phyloP scores from a whole-genome alignment of 192 early-diverging fungal genomes.

The Coemansia sp. region DNA sequence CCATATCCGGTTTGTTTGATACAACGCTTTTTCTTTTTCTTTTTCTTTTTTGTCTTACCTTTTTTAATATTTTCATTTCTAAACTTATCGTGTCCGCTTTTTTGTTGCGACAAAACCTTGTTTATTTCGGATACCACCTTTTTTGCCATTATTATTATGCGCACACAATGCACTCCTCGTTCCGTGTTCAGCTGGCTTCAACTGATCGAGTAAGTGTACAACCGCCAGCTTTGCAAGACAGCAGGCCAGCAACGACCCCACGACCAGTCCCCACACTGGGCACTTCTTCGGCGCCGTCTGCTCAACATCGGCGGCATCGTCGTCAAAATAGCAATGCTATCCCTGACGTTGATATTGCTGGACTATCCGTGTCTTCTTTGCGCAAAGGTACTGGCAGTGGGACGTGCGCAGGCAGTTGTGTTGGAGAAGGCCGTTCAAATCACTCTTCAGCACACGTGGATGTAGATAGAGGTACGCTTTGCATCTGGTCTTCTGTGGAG shows the following conservation, averaged over 20 bases:
- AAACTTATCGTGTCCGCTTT: not conserved
- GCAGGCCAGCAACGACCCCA: slow-evolving; percentile 10
- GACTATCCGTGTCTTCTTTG: not conserved
- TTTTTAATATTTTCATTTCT: not conserved
- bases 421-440: not conserved
- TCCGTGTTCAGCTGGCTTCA: slow-evolving; percentile 55
- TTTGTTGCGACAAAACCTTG: not conserved
- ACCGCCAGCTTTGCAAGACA: slow-evolving; percentile 10
- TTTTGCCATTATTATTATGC: slow-evolving; percentile 31
- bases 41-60: slow-evolving; percentile 2
- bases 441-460: not conserved
- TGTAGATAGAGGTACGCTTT: slow-evolving; percentile 8
- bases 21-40: slow-evolving; percentile 8
- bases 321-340: not conserved
- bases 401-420: not conserved
- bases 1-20: not conserved
- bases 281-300: not conserved
- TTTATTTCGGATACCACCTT: not conserved
- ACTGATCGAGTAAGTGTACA: slow-evolving; percentile 36
- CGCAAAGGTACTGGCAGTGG: not conserved
- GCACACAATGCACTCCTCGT: slow-evolving; percentile 47
- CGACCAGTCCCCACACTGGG: not conserved
- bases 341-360: not conserved
- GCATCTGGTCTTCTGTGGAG: slow-evolving; percentile 4
- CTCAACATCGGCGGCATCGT: not conserved